Base-by-base conservation (phyloP, 2,329 filamentous ascomycete species). In the Xylariomycetidae sp. region DNA sequence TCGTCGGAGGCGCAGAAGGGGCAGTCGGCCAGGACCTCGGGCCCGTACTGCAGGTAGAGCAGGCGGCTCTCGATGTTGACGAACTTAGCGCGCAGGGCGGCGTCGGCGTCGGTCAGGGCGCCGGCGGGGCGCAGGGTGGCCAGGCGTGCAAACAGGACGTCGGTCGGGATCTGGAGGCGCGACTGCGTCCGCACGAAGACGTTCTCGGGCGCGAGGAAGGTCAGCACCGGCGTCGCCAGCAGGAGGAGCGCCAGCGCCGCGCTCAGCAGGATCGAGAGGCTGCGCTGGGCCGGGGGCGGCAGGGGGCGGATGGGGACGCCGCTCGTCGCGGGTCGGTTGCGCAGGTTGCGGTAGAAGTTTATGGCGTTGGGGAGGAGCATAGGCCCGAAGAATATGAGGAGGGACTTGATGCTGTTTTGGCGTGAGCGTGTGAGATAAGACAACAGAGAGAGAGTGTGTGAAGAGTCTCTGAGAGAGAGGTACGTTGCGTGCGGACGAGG, bases 1-100 rank as follows among this genome's bases (percentile, higher is more conserved):
- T 85, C 78, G 38, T 85, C 80, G n/a, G 77, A 63, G 31, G 66
- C 70, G 72, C 89, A 96, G 65, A 94, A 95, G n/a, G 77, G 73
- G 58, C 89, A 97, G 38, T 78, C 69, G 15, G 80, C 69, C 23
- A 97, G 58, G 7, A 82, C 77, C 20, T 76, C 70, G 0, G 88
- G 86, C 3, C 92, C 92, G 61, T 80, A 94, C 38, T 84, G 80
- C 33, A 94, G 71, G 63, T 96, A 97, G 6, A 94, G 69, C 38
- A 92, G 73, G 34, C 86, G 74, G 30, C 82, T 83, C 45, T 87
- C 80, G 34, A 82, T 64, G 40, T 75, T 82, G 46, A 77, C 73
- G 53, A 97, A 80, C 48, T 81, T 81, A 16, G 67, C 62, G 33
- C 79, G 74, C 8, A 97, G 70, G 16, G 70, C 62, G 31, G 76